These are phyloP conservation scores for Xenosphaeropsis pyriputrescens DNA, from an alignment of 2,329 filamentous ascomycete genomes.

Conservation along the genomic window DNA sequence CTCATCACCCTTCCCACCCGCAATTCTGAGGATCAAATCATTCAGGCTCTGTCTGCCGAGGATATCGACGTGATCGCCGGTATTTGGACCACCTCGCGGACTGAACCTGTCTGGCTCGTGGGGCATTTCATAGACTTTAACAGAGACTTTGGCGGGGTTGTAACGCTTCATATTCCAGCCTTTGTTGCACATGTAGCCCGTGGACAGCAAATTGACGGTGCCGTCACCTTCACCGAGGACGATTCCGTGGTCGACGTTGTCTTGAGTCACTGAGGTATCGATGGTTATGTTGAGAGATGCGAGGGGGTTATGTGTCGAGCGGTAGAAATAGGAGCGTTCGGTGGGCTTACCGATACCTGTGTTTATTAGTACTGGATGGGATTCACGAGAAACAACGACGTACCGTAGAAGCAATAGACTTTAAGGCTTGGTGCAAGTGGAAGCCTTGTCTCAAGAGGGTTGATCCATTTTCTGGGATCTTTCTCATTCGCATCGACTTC, in stretches of 20 bases:
- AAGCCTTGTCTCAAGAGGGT: constrained; percentile 78
- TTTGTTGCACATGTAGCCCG: constrained; percentile 92
- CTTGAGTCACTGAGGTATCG: constrained; percentile 46
- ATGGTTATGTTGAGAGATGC: constrained; percentile 61
- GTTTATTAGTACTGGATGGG: constrained; percentile 1
- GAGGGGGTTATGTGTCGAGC: constrained; percentile 46
- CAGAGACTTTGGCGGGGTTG: constrained; percentile 69
- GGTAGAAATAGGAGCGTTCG: constrained; percentile 86
- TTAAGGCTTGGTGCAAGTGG: constrained; percentile 81
- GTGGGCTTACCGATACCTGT: constrained; percentile 73
- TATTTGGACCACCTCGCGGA: constrained; percentile 56
- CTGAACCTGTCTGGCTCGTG: constrained; percentile 91
- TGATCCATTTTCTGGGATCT: constrained; percentile 79
- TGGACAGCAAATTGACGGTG: constrained; percentile 83
- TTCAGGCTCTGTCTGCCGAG: constrained; percentile 79
- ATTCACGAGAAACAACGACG: constrained; percentile 1
- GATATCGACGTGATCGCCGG: constrained; percentile 92
- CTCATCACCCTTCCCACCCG: constrained; percentile 66
- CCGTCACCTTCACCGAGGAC: constrained; percentile 92
- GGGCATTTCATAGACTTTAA: constrained; percentile 89
- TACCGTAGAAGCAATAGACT: constrained; percentile 90
- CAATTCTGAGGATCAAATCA: constrained; percentile 76
- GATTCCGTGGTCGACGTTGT: constrained; percentile 70
- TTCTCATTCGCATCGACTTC: constrained; percentile 74
- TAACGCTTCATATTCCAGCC: constrained; percentile 91